Evolutionary conservation across 768 basidiomycete species (phyloP).

Genomic region (Leccinum pellstonianum): DNA sequence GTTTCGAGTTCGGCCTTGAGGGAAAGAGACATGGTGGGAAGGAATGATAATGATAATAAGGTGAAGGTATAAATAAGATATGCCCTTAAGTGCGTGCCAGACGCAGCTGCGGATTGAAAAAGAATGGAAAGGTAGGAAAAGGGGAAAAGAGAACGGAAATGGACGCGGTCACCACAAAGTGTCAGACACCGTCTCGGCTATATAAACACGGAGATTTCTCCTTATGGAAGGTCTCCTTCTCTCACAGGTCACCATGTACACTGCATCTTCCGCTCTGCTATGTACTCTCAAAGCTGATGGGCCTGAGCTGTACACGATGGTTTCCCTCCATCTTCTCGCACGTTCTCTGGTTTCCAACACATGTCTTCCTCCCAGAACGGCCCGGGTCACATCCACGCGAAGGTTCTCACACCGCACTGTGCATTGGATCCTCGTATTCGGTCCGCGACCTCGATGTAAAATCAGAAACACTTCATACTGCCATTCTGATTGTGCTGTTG

Average conservation of each 20-base stretch:
- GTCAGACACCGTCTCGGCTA: background rate
- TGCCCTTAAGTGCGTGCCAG: constrained; percentile 22
- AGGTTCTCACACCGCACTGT: background rate
- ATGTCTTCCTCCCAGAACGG: background rate
- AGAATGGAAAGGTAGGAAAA: background rate
- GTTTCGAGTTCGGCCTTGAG: constrained; percentile 78
- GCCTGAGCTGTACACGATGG: no score
- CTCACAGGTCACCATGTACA: background rate
- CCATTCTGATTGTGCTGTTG: constrained; percentile 1
- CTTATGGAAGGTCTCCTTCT: constrained; percentile 1
- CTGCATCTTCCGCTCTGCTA: constrained; percentile 2
- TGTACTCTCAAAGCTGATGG: background rate
- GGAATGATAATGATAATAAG: background rate
- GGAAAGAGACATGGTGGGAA: constrained; percentile 36
- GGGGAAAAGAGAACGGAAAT: constrained; percentile 4
- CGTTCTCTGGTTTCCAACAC: background rate
- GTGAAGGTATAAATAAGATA: background rate
- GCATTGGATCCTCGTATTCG: background rate
- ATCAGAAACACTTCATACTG: background rate
- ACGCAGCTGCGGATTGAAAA: constrained; percentile 15
- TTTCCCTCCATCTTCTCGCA: background rate
- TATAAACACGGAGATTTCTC: background rate
- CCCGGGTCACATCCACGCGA: background rate
- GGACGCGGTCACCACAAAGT: constrained; percentile 23
- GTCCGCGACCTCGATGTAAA: background rate